phyloP scores from a whole-genome alignment of 202 grass and related monocot genomes.

The Bolboschoenoplectus hybrid region DNA sequence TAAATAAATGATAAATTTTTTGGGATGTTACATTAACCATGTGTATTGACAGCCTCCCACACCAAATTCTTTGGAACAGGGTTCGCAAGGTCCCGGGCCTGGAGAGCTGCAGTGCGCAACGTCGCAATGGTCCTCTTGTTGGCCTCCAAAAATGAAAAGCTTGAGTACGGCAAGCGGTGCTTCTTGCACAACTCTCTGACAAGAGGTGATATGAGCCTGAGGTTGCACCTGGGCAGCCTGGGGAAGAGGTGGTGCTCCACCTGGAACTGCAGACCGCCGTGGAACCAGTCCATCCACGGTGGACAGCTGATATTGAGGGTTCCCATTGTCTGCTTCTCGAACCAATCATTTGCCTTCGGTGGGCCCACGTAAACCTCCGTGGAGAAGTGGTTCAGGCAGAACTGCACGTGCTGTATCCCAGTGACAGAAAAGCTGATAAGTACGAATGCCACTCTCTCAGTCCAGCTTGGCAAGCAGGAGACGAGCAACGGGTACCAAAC shows the following conservation, averaged over 20 bases:
- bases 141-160: conserved; percentile 43
- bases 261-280: conserved; percentile 48
- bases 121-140: conserved; percentile 35
- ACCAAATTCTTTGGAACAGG: conserved; percentile 45
- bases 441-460: conserved; percentile 36
- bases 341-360: conserved; percentile 45
- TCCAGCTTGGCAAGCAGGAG: conserved; percentile 33
- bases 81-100: conserved; percentile 35
- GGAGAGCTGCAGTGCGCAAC: conserved; percentile 33
- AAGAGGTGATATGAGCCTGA: conserved; percentile 29
- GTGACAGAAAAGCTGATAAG: conserved; percentile 32
- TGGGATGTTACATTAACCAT: conserved; percentile 28
- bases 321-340: conserved; percentile 52
- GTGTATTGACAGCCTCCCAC: conserved; percentile 51
- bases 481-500: conserved; percentile 43
- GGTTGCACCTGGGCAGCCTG: conserved; percentile 44
- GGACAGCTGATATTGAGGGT: conserved; percentile 45
- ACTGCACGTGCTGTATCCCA: conserved; percentile 48
- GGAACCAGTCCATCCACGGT: conserved; percentile 58
- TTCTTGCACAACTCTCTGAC: conserved; percentile 49
- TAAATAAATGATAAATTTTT: too few species aligned
- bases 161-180: conserved; percentile 41
- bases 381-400: conserved; percentile 53
- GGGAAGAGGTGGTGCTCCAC: conserved; percentile 57
- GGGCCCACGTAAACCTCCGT: conserved; percentile 38